Percentiles rank a stretch among this genome's conserved stretches.
Evolutionary conservation across 163 green algal genomes (phyloP).

Genomic region (Chlorella variabilis): DNA sequence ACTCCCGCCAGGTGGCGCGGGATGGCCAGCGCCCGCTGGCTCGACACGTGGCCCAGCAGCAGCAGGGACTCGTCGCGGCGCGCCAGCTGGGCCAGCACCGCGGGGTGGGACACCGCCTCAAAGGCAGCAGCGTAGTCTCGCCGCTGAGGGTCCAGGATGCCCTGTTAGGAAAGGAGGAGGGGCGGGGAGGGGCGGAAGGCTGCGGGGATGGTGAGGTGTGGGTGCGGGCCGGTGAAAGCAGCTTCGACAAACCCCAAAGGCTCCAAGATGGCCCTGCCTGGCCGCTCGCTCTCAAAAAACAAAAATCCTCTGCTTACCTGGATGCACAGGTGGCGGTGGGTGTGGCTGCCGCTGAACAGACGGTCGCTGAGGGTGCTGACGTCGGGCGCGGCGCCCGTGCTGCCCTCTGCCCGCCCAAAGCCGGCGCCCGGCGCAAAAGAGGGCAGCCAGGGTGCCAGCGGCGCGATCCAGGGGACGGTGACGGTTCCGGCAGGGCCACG

Average conservation of each 20-base stretch:
- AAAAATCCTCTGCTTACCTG: too few relatives aligned
- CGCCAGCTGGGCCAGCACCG: conserved; percentile 17
- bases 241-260: too few relatives aligned
- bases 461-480: not conserved
- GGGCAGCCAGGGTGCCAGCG: conserved; percentile 6
- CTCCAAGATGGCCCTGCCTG: too few relatives aligned
- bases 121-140: conserved; percentile 16
- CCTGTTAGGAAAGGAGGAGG: not conserved
- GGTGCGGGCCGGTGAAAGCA: too few relatives aligned
- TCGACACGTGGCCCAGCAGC: conserved; percentile 11
- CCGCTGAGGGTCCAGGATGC: conserved; percentile 3
- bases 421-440: not conserved
- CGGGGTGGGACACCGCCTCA: not conserved
- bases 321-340: not conserved
- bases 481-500: not conserved
- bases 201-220: not conserved
- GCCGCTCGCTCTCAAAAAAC: too few relatives aligned
- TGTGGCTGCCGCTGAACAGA: not conserved
- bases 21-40: not conserved
- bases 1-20: not conserved
- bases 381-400: too few relatives aligned
- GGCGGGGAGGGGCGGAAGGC: not conserved
- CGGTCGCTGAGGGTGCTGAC: too few relatives aligned
- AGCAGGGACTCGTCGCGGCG: not conserved
- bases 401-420: too few relatives aligned